Percentiles rank a stretch among this genome's conserved stretches.
Evolutionary conservation across 108 stramenopile species (phyloP).

Genomic region (Cyclotella atomus): DNA sequence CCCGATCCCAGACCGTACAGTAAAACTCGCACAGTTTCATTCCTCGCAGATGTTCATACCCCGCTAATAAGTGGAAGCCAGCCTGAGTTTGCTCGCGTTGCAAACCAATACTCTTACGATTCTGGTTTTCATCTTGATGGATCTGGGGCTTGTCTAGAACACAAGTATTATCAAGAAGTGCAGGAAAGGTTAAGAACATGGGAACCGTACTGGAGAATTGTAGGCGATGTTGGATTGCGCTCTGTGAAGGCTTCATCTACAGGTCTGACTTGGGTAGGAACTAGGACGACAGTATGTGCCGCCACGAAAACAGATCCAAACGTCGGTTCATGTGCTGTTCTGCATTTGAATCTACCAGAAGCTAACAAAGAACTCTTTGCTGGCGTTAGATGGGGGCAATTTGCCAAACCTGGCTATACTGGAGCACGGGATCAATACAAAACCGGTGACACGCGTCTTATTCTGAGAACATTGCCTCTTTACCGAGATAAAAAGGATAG

Average conservation of each 20-base stretch:
- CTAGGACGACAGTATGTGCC: slow-evolving; percentile 33
- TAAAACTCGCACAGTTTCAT: slow-evolving; percentile 11
- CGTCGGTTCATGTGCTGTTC: slow-evolving; percentile 18
- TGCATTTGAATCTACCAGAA: slow-evolving; percentile 18
- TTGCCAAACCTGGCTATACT: no score
- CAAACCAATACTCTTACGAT: slow-evolving; percentile 3
- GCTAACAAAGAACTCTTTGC: slow-evolving; percentile 11
- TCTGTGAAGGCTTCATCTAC: slow-evolving; percentile 1
- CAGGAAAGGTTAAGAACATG: slow-evolving; percentile 48
- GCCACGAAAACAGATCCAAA: neutral
- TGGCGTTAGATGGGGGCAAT: slow-evolving; percentile 42
- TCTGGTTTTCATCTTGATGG: slow-evolving; percentile 40
- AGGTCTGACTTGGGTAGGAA: slow-evolving; percentile 30
- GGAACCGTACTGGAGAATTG: slow-evolving; percentile 69
- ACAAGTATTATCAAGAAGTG: slow-evolving; percentile 20
- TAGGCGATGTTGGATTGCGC: slow-evolving; percentile 36
- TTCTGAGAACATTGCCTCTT: slow-evolving; percentile 66
- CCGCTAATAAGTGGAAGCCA: slow-evolving; percentile 26
- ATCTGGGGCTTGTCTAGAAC: slow-evolving; percentile 27
- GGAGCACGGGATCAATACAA: slow-evolving; percentile 10
- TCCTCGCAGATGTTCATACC: slow-evolving; percentile 15
- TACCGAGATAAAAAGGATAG: slow-evolving; percentile 28
- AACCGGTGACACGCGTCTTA: slow-evolving; percentile 52
- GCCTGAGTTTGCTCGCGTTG: neutral
- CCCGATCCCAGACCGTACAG: slow-evolving; percentile 30